A percentile compares a stretch with the other conserved stretches of the same genome.
These are phyloP conservation scores for Teratosphaeria nubilosa DNA, from an alignment of 2,329 filamentous ascomycete genomes.

Conservation along the genomic window DNA sequence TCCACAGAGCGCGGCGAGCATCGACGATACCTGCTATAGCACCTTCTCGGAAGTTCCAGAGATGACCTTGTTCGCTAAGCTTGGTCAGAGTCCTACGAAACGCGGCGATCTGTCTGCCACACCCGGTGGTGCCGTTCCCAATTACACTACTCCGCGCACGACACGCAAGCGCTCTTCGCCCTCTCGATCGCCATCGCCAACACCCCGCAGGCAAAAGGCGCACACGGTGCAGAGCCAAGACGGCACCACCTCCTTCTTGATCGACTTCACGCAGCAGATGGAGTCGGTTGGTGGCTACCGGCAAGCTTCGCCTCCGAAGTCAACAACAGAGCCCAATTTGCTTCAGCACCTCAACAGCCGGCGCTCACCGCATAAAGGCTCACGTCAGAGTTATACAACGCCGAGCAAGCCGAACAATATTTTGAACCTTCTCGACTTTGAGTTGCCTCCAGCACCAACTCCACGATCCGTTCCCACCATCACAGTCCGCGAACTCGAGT, in stretches of 20 bases:
- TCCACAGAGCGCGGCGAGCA: conserved; percentile 24
- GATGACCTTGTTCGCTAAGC: conserved; percentile 69
- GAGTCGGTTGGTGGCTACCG: conserved; percentile 42
- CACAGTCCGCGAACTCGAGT: conserved; percentile 84
- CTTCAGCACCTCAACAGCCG: conserved; percentile 32
- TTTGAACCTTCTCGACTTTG: conserved; percentile 73
- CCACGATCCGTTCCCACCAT: conserved; percentile 84
- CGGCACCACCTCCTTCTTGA: conserved; percentile 67
- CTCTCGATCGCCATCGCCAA: conserved; percentile 39
- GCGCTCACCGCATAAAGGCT: conserved; percentile 32
- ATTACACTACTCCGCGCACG: conserved; percentile 41
- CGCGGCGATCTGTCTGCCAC: conserved; percentile 17
- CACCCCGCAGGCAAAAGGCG: conserved; percentile 41
- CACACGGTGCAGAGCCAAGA: conserved; percentile 37
- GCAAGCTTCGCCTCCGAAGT: conserved; percentile 44
- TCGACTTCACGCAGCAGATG: conserved; percentile 80
- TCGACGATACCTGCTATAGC: conserved; percentile 70
- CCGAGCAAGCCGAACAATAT: conserved; percentile 40
- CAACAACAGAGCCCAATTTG: conserved; percentile 38
- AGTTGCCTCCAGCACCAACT: conserved; percentile 86
- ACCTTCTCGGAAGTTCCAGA: conserved; percentile 83
- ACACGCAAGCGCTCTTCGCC: conserved; percentile 33
- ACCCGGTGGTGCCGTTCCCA: conserved; percentile 7
- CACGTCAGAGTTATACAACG: conserved; percentile 27
- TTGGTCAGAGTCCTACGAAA: conserved; percentile 45